Conservation (phyloP, 1,284 basidiomycete species). For the Moesziomyces sp. region DNA sequence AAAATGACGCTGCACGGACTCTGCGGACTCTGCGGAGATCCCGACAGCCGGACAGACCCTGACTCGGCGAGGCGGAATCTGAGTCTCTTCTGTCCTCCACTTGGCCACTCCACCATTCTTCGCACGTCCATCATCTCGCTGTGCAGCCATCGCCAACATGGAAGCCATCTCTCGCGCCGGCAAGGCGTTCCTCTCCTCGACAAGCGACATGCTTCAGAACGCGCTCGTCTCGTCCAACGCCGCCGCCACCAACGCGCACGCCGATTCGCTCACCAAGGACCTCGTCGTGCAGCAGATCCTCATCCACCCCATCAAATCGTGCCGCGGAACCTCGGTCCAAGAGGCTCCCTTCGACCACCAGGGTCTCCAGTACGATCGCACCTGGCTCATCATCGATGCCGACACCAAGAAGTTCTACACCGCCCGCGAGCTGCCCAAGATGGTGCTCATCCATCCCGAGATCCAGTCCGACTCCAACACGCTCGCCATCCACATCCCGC, state of each 20-base stretch:
- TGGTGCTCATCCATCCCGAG: constrained; percentile 57
- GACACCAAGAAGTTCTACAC: constrained; percentile 55
- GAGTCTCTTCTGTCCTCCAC: constrained; percentile 1
- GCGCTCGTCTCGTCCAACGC: constrained; percentile 35
- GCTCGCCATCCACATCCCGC: constrained; percentile 55
- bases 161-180: constrained; percentile 34
- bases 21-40: too few species aligned
- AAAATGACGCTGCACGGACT: too few species aligned
- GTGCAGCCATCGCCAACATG: constrained; percentile 12
- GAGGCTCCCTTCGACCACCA: constrained; percentile 45
- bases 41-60: not conserved
- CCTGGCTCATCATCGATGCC: constrained; percentile 63
- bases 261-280: constrained; percentile 42
- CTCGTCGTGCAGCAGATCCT: constrained; percentile 40
- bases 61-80: not conserved
- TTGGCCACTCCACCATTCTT: not conserved
- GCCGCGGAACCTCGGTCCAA: constrained; percentile 54
- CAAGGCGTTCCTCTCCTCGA: constrained; percentile 26
- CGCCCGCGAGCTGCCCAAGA: constrained; percentile 58
- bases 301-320: constrained; percentile 64
- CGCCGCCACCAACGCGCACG: constrained; percentile 23
- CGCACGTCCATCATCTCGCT: not conserved
- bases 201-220: constrained; percentile 42
- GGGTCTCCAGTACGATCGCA: constrained; percentile 58
- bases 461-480: constrained; percentile 34